Percentiles rank a stretch among this genome's conserved stretches.
phyloP scores from a whole-genome alignment of 192 early-diverging fungal genomes.

The Linnemannia schmuckeri region DNA sequence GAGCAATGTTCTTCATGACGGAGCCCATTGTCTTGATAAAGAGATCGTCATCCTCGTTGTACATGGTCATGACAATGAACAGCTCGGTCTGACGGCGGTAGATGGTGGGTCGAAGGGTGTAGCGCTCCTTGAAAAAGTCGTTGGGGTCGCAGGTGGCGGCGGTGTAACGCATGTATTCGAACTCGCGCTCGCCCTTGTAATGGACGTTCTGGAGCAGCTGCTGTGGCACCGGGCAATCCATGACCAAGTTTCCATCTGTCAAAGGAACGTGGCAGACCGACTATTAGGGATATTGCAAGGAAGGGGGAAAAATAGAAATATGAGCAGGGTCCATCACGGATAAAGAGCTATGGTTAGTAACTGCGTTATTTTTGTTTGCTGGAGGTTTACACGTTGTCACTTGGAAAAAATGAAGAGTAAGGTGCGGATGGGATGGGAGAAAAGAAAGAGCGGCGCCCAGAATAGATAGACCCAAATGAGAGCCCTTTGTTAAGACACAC shows the following conservation, averaged over 20 bases:
- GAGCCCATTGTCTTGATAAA: conserved; percentile 91
- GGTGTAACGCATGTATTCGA: conserved; percentile 83
- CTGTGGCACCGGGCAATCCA: conserved; percentile 76
- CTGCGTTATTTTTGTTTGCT: too few species aligned
- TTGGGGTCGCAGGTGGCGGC: conserved; percentile 78
- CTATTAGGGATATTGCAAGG: conserved; percentile 11
- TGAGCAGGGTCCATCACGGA: neutral
- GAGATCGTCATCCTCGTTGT: conserved; percentile 86
- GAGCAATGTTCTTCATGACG: conserved; percentile 95
- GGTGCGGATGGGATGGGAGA: neutral
- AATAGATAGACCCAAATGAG: neutral
- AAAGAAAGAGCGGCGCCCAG: neutral
- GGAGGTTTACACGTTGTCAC: neutral
- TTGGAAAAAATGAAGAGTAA: neutral
- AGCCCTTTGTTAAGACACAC: neutral
- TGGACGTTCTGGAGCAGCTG: conserved; percentile 68
- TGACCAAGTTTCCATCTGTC: conserved; percentile 76
- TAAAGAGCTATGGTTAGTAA: conserved; percentile 62
- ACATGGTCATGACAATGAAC: conserved; percentile 77
- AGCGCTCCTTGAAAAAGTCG: conserved; percentile 69
- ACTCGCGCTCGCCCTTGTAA: conserved; percentile 70
- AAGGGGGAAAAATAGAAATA: neutral
- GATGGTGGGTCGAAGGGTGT: conserved; percentile 70
- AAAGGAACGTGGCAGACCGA: conserved; percentile 63
- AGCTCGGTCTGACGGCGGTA: conserved; percentile 71